Conservation (phyloP, 306 rosid species). For the Cucurbita ficifolia region DNA sequence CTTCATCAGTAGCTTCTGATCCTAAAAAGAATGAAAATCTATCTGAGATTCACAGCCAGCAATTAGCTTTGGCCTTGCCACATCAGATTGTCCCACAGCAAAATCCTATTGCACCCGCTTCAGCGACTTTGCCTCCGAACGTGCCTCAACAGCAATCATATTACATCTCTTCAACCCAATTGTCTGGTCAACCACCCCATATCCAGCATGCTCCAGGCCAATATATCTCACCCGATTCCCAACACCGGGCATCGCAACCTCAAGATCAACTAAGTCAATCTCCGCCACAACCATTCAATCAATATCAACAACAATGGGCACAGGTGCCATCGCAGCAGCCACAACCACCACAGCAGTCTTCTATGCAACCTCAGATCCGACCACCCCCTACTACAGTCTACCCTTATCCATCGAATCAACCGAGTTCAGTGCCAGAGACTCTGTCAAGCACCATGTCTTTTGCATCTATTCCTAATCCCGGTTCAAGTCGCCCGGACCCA, state of each 20-base stretch:
- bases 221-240: conserved; percentile 1
- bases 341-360: conserved; percentile 8
- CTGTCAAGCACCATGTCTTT: conserved; percentile 28
- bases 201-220: conserved; percentile 1
- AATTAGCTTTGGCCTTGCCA: conserved; percentile 77
- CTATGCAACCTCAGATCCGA: conserved; percentile 7
- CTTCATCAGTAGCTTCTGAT: conserved; percentile 41
- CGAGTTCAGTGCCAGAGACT: conserved; percentile 2
- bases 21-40: conserved; percentile 43
- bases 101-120: conserved; percentile 22
- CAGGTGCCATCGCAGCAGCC: neutral
- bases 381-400: conserved; percentile 5
- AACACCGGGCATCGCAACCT: conserved; percentile 1
- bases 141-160: conserved; percentile 23
- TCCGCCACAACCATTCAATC: conserved; percentile 4
- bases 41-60: conserved; percentile 58
- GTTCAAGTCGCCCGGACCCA: conserved; percentile 42
- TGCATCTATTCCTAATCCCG: conserved; percentile 55
- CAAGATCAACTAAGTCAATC: conserved; percentile 12
- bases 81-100: conserved; percentile 43
- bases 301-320: conserved; percentile 10
- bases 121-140: conserved; percentile 34
- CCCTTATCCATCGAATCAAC: conserved; percentile 10
- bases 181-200: conserved; percentile 2
- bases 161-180: neutral